Evolutionary conservation across 2,329 filamentous ascomycete genomes (phyloP).

Genomic region (Colletotrichum sp.): DNA sequence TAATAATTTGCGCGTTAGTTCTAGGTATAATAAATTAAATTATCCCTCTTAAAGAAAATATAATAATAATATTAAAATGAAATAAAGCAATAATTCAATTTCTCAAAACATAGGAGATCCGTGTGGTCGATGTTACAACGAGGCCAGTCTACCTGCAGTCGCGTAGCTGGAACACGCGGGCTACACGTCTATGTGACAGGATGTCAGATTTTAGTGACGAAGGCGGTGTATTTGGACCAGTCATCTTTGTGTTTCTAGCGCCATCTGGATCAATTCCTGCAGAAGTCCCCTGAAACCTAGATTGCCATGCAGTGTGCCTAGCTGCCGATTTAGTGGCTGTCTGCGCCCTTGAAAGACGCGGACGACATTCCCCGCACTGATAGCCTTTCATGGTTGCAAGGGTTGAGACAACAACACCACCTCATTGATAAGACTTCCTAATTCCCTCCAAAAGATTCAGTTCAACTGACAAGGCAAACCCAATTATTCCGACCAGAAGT

Average conservation of each 20-base stretch:
- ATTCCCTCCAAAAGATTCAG: not conserved
- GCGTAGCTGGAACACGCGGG: not conserved
- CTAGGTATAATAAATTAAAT: too few species aligned
- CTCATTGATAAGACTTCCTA: not conserved
- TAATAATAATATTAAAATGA: too few species aligned
- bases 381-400: not conserved
- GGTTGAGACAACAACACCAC: not conserved
- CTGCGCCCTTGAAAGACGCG: not conserved
- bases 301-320: not conserved
- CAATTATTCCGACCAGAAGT: too few species aligned
- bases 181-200: not conserved
- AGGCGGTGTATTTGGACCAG: not conserved
- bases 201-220: not conserved
- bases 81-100: accelerated
- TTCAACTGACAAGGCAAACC: not conserved
- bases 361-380: not conserved
- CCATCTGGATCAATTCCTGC: not conserved
- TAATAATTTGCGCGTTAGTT: too few species aligned
- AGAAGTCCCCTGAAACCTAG: not conserved
- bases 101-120: accelerated
- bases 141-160: not conserved
- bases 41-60: too few species aligned
- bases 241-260: not conserved
- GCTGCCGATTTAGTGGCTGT: not conserved
- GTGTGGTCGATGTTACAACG: too few species aligned